Conservation (phyloP, 2,329 filamentous ascomycete genomes). For the Aspergillus sp. region DNA sequence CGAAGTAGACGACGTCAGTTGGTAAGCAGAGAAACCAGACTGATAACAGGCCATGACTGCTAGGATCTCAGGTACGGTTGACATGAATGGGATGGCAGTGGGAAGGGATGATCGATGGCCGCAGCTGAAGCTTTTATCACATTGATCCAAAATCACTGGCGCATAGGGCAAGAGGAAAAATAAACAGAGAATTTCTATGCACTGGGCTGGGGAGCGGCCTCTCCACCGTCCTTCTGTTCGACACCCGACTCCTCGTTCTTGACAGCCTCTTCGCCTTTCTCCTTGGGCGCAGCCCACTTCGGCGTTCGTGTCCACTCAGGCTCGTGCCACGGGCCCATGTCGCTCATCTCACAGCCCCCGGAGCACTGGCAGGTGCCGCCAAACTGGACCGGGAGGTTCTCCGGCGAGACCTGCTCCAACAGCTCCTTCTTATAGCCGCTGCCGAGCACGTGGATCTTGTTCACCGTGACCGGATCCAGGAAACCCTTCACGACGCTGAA, state of each 20-base stretch:
- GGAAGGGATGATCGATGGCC: neutral
- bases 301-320: slow-evolving; percentile 35
- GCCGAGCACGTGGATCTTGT: slow-evolving; percentile 90
- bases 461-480: slow-evolving; percentile 91
- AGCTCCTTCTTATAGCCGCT: slow-evolving; percentile 73
- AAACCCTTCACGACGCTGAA: slow-evolving; percentile 86
- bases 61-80: no score
- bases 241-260: slow-evolving; percentile 19
- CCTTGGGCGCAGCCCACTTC: slow-evolving; percentile 32
- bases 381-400: slow-evolving; percentile 81
- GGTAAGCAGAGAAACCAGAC: no score
- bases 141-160: slow-evolving; percentile 10
- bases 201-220: slow-evolving; percentile 15
- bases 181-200: slow-evolving; percentile 18
- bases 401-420: slow-evolving; percentile 70
- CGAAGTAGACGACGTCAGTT: no score
- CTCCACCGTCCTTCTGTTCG: slow-evolving; percentile 19
- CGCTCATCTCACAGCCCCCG: slow-evolving; percentile 76
- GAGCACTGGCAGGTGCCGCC: slow-evolving; percentile 75
- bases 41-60: no score
- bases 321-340: slow-evolving; percentile 75
- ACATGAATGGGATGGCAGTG: neutral
- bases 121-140: slow-evolving; percentile 8
- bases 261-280: slow-evolving; percentile 12
- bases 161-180: slow-evolving; percentile 6